Percentiles rank a stretch among this genome's conserved stretches.
These are phyloP conservation scores for Malus asiatica DNA, from an alignment of 306 rosid species.

Conservation along the genomic window DNA sequence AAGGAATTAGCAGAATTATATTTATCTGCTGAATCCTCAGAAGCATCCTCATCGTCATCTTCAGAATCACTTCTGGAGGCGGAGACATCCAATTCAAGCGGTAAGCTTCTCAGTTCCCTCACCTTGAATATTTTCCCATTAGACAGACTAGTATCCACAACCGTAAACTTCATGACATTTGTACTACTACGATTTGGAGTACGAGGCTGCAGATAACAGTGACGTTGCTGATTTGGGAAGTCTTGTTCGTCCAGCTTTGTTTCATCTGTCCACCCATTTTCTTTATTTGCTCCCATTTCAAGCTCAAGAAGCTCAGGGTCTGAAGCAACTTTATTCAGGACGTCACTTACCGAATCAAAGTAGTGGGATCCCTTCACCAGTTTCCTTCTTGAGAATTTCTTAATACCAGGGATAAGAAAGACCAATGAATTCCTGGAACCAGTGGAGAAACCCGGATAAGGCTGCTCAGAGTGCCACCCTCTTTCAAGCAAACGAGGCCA, in stretches of 20 bases:
- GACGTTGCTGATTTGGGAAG: slow-evolving; percentile 54
- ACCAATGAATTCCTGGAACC: slow-evolving; percentile 59
- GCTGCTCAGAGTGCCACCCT: slow-evolving; percentile 99
- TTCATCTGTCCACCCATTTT: slow-evolving; percentile 41
- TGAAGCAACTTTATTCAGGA: slow-evolving; percentile 68
- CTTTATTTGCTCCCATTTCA: slow-evolving; percentile 25
- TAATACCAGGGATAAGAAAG: slow-evolving; percentile 78
- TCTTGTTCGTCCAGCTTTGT: slow-evolving; percentile 37
- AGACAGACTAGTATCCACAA: slow-evolving; percentile 77
- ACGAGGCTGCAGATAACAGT: slow-evolving; percentile 79
- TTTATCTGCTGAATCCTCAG: slow-evolving; percentile 29
- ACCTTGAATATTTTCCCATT: slow-evolving; percentile 33
- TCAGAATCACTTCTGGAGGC: slow-evolving; percentile 37
- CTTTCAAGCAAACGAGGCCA: slow-evolving; percentile 96
- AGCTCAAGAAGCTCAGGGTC: slow-evolving; percentile 79
- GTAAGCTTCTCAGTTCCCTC: slow-evolving; percentile 67
- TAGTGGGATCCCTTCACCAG: slow-evolving; percentile 71
- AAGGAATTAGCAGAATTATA: slow-evolving; percentile 32
- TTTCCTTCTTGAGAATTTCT: slow-evolving; percentile 64
- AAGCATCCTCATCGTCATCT: slow-evolving; percentile 28
- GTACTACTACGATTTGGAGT: slow-evolving; percentile 33
- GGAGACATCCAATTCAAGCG: slow-evolving; percentile 30
- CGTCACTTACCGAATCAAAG: slow-evolving; percentile 74
- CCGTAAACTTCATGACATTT: slow-evolving; percentile 62
- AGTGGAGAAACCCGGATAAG: slow-evolving; percentile 37